These are phyloP conservation scores for Neurospora sp. DNA, from an alignment of 495 filamentous ascomycete species.

Conservation along the genomic window DNA sequence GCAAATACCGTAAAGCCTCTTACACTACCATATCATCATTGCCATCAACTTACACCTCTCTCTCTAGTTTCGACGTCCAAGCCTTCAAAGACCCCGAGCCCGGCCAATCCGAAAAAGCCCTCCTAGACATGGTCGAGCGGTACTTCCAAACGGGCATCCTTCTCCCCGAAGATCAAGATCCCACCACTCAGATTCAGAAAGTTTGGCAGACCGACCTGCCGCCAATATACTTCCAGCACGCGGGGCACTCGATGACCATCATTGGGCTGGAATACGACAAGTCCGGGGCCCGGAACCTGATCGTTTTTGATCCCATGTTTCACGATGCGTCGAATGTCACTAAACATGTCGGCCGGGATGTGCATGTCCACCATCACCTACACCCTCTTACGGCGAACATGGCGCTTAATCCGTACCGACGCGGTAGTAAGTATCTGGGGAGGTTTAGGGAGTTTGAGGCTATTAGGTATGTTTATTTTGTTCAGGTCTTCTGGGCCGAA, in stretches of 20 bases:
- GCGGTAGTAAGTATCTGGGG: conserved; percentile 53
- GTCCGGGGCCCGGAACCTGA: conserved; percentile 56
- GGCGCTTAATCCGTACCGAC: conserved; percentile 60
- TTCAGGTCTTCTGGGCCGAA: background rate
- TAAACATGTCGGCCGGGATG: conserved; percentile 37
- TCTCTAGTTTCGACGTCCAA: conserved; percentile 25
- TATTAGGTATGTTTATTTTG: conserved; percentile 47
- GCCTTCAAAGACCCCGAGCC: conserved; percentile 25
- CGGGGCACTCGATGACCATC: conserved; percentile 86
- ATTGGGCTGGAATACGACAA: conserved; percentile 66
- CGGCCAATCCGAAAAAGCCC: conserved; percentile 23
- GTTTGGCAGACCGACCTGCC: conserved; percentile 59
- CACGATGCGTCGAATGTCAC: conserved; percentile 55
- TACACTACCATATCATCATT: background rate
- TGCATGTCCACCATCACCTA: conserved; percentile 40
- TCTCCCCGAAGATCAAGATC: conserved; percentile 6
- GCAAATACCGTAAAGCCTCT: conserved; percentile 48
- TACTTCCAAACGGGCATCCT: conserved; percentile 55
- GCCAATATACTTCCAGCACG: conserved; percentile 87
- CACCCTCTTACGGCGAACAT: conserved; percentile 6
- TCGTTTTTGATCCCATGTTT: conserved; percentile 88
- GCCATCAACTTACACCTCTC: no score
- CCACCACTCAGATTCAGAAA: conserved; percentile 24
- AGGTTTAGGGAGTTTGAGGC: conserved; percentile 72
- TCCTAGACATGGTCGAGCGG: conserved; percentile 57